These are phyloP conservation scores for Ceratobasidium sp. DNA, from an alignment of 1,284 basidiomycete species.

Conservation along the genomic window DNA sequence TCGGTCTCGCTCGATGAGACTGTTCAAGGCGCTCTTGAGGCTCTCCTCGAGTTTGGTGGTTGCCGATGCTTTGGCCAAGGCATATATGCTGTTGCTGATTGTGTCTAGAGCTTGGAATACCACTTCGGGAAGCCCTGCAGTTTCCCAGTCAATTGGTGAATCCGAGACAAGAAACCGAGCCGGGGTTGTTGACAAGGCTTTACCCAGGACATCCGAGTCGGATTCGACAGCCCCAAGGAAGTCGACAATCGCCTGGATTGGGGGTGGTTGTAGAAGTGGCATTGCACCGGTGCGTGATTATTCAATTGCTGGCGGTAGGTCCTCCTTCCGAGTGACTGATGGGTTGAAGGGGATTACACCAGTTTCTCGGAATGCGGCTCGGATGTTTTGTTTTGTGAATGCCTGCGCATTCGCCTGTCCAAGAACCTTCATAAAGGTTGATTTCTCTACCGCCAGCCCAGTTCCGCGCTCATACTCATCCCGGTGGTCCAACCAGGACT, in stretches of 20 bases:
- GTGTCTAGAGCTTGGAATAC: too few relatives aligned
- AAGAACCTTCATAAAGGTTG: slow-evolving; percentile 50
- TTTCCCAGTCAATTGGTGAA: too few relatives aligned
- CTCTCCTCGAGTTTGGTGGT: too few relatives aligned
- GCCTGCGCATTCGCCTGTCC: background rate
- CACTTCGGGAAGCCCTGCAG: too few relatives aligned
- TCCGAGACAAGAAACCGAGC: too few relatives aligned
- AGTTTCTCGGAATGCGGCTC: slow-evolving; percentile 38
- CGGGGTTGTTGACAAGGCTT: too few relatives aligned
- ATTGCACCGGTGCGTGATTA: background rate
- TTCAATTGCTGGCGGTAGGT: background rate
- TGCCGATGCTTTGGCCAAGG: too few relatives aligned
- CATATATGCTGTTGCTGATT: too few relatives aligned
- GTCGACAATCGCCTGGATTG: slow-evolving; percentile 3
- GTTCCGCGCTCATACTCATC: slow-evolving; percentile 50
- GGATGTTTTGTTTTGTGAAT: slow-evolving; percentile 26
- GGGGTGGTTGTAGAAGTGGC: background rate
- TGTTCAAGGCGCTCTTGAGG: too few relatives aligned
- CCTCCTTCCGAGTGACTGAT: background rate
- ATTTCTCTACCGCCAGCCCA: slow-evolving; percentile 51
- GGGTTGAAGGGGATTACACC: slow-evolving; percentile 29
- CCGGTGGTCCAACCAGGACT: slow-evolving; percentile 27
- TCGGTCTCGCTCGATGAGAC: too few relatives aligned
- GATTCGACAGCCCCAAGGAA: background rate
- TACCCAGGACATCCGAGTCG: too few relatives aligned